Conservation (phyloP, 176 grass and related monocot species). For the Eremochloa ophiuroides region DNA sequence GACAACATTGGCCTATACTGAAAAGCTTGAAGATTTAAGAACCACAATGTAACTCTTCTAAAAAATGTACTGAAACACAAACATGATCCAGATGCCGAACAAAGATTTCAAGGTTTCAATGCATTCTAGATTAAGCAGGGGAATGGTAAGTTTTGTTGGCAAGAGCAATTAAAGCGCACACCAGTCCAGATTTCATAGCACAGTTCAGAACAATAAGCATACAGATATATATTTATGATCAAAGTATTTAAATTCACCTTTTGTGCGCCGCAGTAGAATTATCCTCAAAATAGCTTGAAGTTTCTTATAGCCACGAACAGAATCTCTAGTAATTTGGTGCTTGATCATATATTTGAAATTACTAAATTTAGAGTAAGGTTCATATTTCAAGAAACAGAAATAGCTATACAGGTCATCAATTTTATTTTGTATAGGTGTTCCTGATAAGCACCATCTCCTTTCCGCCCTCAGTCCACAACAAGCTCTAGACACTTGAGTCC, state of each 20-base stretch:
- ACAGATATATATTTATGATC: conserved; percentile 1
- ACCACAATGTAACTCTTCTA: neutral
- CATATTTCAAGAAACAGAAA: conserved; percentile 89
- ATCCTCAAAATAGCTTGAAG: conserved; percentile 86
- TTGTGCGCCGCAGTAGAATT: conserved; percentile 76
- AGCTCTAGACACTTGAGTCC: conserved; percentile 69
- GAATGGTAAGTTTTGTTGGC: neutral
- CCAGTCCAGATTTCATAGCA: neutral
- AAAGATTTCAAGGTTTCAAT: neutral
- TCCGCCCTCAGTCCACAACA: conserved; percentile 74
- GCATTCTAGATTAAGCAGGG: neutral
- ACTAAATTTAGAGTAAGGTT: conserved; percentile 58
- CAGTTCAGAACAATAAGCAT: neutral
- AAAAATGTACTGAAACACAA: neutral
- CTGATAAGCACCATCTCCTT: conserved; percentile 95
- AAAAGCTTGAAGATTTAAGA: neutral
- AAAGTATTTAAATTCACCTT: conserved; percentile 50
- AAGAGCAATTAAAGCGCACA: neutral
- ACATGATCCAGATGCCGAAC: neutral
- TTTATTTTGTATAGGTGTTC: conserved; percentile 90
- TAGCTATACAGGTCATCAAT: conserved; percentile 96
- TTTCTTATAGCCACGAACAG: conserved; percentile 72
- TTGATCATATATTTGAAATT: conserved; percentile 58
- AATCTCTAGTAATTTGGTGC: conserved; percentile 55
- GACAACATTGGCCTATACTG: neutral